These are phyloP conservation scores for Agaricus sinodeliciosus DNA, from an alignment of 768 basidiomycete species.

Conservation along the genomic window DNA sequence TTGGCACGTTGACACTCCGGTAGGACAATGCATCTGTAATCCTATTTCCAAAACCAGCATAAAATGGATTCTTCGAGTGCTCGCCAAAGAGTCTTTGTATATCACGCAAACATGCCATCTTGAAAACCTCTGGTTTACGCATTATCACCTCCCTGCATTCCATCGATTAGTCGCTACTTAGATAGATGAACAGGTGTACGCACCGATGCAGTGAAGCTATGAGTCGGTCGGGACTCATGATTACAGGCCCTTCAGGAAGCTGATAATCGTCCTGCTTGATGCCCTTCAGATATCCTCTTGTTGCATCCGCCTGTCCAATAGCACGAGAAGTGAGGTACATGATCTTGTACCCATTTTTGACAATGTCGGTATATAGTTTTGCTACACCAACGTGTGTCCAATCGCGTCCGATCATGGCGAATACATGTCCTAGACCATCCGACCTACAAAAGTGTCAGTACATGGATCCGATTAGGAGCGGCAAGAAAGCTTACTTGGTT, in stretches of 20 bases:
- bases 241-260: constrained; percentile 96
- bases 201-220: constrained; percentile 94
- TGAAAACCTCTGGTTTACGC: constrained; percentile 99
- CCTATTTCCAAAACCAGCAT: constrained; percentile 96
- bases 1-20: constrained; percentile 89
- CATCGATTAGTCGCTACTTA: not conserved
- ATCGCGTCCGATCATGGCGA: constrained; percentile 95
- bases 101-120: constrained; percentile 97
- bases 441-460: constrained; percentile 45
- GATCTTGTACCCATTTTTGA: constrained; percentile 93
- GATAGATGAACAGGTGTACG: constrained; percentile 13
- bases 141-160: constrained; percentile 86
- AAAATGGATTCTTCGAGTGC: constrained; percentile 71
- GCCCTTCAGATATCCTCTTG: constrained; percentile 87
- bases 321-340: constrained; percentile 97
- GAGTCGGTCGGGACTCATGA: constrained; percentile 96
- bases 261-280: constrained; percentile 96
- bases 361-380: constrained; percentile 94
- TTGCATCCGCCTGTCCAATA: constrained; percentile 97
- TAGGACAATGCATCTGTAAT: constrained; percentile 99
- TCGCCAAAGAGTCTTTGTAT: constrained; percentile 88
- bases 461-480: not conserved
- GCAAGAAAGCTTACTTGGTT: constrained; percentile 64
- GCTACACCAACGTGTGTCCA: constrained; percentile 98
- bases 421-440: constrained; percentile 93